These are phyloP conservation scores for Hansenula lynferdii DNA, from an alignment of 1,139 yeast genomes.

Conservation along the genomic window DNA sequence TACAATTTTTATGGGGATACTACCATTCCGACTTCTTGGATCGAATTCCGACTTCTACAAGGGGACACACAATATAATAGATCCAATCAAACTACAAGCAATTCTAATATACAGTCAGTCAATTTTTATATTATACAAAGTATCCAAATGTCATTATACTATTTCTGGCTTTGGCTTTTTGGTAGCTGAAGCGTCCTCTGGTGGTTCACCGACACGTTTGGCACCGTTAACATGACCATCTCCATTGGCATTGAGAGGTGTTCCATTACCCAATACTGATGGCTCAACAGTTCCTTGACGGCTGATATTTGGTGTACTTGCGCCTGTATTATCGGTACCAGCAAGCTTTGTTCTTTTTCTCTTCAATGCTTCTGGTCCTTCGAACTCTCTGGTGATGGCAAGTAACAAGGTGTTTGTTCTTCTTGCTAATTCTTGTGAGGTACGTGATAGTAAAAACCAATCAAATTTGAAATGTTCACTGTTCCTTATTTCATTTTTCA, in stretches of 20 bases:
- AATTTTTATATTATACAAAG: too few species aligned
- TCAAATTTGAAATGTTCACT: slow-evolving; percentile 82
- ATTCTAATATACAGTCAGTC: not conserved
- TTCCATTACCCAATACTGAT: too few species aligned
- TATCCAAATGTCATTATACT: too few species aligned
- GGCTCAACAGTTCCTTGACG: slow-evolving; percentile 8
- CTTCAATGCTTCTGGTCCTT: slow-evolving; percentile 52
- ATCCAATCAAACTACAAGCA: not conserved
- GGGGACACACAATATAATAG: not conserved
- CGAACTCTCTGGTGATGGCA: slow-evolving; percentile 76
- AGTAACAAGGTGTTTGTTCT: slow-evolving; percentile 75
- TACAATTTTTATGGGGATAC: not conserved
- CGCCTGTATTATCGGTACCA: slow-evolving; percentile 1
- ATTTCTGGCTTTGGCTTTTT: slow-evolving; percentile 1
- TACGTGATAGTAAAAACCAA: slow-evolving; percentile 83
- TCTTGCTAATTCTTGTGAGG: slow-evolving; percentile 79
- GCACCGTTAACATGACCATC: not conserved
- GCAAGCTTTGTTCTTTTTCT: slow-evolving; percentile 25
- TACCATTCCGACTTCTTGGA: not conserved
- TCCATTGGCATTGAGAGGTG: not conserved
- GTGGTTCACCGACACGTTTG: not conserved
- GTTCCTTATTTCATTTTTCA: slow-evolving; percentile 68
- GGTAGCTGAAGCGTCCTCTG: not conserved
- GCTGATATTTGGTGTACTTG: slow-evolving; percentile 2
- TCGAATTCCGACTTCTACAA: not conserved